Evolutionary conservation across 176 grass and related monocot species (phyloP).

Genomic region (Microstegium vimineum): DNA sequence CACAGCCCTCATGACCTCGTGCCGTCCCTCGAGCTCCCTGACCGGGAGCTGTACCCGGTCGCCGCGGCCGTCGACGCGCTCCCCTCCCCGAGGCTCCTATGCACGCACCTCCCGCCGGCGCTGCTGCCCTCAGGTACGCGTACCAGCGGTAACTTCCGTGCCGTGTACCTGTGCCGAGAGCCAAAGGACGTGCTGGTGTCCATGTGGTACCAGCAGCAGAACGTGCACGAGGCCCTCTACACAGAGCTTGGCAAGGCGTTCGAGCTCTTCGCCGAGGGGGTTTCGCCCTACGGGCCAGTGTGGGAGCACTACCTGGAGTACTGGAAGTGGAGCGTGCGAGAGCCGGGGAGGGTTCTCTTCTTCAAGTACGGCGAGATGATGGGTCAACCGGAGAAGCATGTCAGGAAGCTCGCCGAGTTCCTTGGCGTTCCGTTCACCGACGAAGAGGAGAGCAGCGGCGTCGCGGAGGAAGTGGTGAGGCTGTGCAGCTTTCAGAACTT

Average conservation of each 20-base stretch:
- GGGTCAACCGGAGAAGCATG: background rate
- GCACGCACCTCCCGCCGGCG: background rate
- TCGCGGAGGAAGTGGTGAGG: background rate
- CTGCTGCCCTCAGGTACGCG: background rate
- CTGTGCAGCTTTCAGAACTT: conserved; percentile 16
- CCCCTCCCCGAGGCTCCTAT: conserved; percentile 8
- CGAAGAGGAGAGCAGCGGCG: background rate
- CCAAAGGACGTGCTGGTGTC: conserved; percentile 26
- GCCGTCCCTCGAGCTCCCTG: background rate
- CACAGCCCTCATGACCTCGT: background rate
- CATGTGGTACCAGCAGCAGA: background rate
- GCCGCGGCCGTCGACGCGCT: background rate
- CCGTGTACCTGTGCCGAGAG: conserved; percentile 21
- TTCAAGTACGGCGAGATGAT: conserved; percentile 17
- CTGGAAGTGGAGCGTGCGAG: no score
- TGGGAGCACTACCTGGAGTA: conserved; percentile 1
- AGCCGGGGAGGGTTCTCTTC: conserved; percentile 23
- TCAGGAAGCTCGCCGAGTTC: conserved; percentile 9
- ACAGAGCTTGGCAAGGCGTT: background rate
- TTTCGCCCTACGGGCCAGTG: background rate
- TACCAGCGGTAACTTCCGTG: background rate
- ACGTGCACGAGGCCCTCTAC: background rate
- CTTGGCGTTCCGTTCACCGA: background rate
- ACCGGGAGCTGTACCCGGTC: conserved; percentile 11
- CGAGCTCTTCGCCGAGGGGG: background rate